These are phyloP conservation scores for Suillus brevipes DNA, from an alignment of 768 basidiomycete species.

Conservation along the genomic window DNA sequence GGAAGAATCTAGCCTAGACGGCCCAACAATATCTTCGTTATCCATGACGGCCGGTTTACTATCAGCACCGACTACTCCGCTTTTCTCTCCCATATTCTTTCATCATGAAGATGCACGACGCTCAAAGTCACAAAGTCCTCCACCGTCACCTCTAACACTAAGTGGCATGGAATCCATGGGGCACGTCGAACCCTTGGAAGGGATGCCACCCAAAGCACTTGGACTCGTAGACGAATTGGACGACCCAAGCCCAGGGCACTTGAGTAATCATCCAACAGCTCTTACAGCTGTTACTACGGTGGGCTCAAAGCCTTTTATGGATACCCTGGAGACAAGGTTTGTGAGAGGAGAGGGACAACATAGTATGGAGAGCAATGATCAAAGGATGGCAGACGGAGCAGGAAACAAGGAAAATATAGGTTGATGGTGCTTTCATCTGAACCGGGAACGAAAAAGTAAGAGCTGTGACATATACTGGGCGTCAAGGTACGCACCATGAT, in stretches of 20 bases:
- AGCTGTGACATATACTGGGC: slow-evolving; percentile 4
- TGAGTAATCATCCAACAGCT: slow-evolving; percentile 78
- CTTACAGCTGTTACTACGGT: slow-evolving; percentile 63
- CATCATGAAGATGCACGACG: slow-evolving; percentile 80
- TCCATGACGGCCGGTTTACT: slow-evolving; percentile 47
- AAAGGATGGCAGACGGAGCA: slow-evolving; percentile 39
- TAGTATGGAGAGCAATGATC: slow-evolving; percentile 31
- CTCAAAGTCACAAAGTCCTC: slow-evolving; percentile 77
- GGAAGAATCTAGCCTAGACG: slow-evolving; percentile 29
- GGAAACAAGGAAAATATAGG: slow-evolving; percentile 61
- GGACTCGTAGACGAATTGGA: slow-evolving; percentile 87
- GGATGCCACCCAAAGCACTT: slow-evolving; percentile 48
- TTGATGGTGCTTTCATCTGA: slow-evolving; percentile 24
- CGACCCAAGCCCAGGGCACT: slow-evolving; percentile 79
- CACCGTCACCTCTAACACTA: slow-evolving; percentile 69
- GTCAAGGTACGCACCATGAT: slow-evolving; percentile 6
- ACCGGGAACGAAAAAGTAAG: slow-evolving; percentile 2
- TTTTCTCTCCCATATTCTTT: slow-evolving; percentile 89
- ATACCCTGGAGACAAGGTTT: slow-evolving; percentile 62
- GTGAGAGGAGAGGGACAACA: slow-evolving; percentile 47
- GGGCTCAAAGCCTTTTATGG: slow-evolving; percentile 47
- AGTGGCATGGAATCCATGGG: slow-evolving; percentile 35
- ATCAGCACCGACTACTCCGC: slow-evolving; percentile 70
- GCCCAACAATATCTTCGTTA: slow-evolving; percentile 31
- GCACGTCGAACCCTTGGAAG: slow-evolving; percentile 36